Conservation (phyloP, 352 stramenopile genomes). For the Phytophthora lateralis region DNA sequence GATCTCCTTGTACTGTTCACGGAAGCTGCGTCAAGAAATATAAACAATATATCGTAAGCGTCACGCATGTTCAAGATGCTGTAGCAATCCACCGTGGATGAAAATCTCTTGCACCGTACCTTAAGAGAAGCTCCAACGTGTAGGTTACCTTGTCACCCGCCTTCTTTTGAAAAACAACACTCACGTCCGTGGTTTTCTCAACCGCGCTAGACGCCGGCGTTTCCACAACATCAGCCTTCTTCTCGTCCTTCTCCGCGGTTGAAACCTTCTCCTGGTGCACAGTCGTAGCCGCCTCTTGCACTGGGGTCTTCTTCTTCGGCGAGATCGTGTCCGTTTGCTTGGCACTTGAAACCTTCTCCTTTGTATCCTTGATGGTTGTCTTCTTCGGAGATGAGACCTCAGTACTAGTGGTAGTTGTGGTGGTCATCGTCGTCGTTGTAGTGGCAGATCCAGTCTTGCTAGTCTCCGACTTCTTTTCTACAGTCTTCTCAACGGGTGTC, state of each 20-base stretch:
- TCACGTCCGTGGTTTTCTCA: slow-evolving; percentile 44
- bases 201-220: slow-evolving; percentile 13
- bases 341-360: slow-evolving; percentile 4
- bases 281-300: slow-evolving; percentile 14
- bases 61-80: background rate
- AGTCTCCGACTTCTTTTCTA: slow-evolving; percentile 31
- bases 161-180: slow-evolving; percentile 38
- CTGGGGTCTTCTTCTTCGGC: slow-evolving; percentile 25
- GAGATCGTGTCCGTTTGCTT: slow-evolving; percentile 27
- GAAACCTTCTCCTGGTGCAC: slow-evolving; percentile 29
- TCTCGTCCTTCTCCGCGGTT: slow-evolving; percentile 15
- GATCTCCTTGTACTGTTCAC: slow-evolving; percentile 60
- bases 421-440: slow-evolving; percentile 27
- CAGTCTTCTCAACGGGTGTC: slow-evolving; percentile 14
- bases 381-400: slow-evolving; percentile 24
- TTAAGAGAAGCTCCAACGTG: slow-evolving; percentile 62
- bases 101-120: slow-evolving; percentile 29
- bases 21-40: slow-evolving; percentile 44
- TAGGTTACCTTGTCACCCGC: slow-evolving; percentile 57
- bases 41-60: background rate
- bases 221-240: slow-evolving; percentile 15
- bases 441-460: slow-evolving; percentile 20
- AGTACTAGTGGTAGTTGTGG: slow-evolving; percentile 25
- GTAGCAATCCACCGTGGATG: background rate
- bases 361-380: slow-evolving; percentile 18